Evolutionary conservation across 129 eudicot genomes (phyloP), one percentile per base, ranked within the genome.

Genomic region (Scalesia atractyloides): DNA sequence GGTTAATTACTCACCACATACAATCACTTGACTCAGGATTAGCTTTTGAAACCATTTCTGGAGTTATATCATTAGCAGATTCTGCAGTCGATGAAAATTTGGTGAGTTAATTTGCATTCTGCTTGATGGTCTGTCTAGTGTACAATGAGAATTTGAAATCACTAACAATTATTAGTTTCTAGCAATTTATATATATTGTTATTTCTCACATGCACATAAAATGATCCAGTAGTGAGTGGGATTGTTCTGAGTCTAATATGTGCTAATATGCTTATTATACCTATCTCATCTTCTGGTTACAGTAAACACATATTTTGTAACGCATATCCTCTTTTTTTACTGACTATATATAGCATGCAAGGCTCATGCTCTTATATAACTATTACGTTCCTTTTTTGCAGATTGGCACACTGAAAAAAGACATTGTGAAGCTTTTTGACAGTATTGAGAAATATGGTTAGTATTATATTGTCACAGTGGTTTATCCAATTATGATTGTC

Each of bases 21-120:
- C 15, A 30, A 36, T 52, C 64, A 78, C 77, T 37, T 70, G 65
- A 63, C 46, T 63, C 96, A 94, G 98, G 98, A 36, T 64, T 87
- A 64, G 98, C 98, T 51, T 82, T 90, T 76, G 93, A 94, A 80
- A 76, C 93, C 75, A 85, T 94, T 46, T 91, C 87, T 73, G 98
- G 96, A 80, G 92, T 87, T 72, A 70, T 94, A 64, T 86, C 91
- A 71, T 84, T 94, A 81, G 89, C 98, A 54, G 73, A 96, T 83
- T 50, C 92, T 39, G 85, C 80, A 56, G 66, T 94, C 44, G 91
- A 90, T 68, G 85, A 86, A 63, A 84, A 82, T 66, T 61, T 81
- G 84, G 98, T 94, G 62, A 82, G 82, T 70, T 43, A 71, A 62
- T 22, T 30, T 80, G 19, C 47, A 14, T 73, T 65, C 44, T 61